Evolutionary conservation across 1,284 basidiomycete genomes (phyloP).

Genomic region (Apiotrichum mycotoxinovorans): DNA sequence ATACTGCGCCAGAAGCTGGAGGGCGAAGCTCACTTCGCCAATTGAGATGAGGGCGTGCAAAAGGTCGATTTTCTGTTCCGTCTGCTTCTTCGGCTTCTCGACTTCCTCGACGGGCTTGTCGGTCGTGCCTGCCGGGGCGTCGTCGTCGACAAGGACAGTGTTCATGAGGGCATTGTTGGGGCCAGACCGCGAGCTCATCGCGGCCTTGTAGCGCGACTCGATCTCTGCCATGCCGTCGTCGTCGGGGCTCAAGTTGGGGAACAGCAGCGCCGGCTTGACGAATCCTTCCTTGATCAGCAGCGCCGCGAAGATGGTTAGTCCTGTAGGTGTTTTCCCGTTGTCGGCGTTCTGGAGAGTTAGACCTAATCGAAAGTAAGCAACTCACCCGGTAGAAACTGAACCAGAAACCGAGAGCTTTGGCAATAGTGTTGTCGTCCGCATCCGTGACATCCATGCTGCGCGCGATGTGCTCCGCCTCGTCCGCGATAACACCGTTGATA

Average conservation of each 20-base stretch:
- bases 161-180: slow-evolving; percentile 78
- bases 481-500: slow-evolving; percentile 7
- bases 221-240: slow-evolving; percentile 71
- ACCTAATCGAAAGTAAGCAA: slow-evolving; percentile 20
- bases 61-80: slow-evolving; percentile 79
- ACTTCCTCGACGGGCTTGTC: slow-evolving; percentile 45
- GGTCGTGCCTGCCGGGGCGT: slow-evolving; percentile 26
- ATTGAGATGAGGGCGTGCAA: slow-evolving; percentile 77
- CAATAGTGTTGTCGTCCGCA: slow-evolving; percentile 63
- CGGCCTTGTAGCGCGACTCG: slow-evolving; percentile 64
- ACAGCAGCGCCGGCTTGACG: slow-evolving; percentile 74
- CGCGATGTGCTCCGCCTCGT: slow-evolving; percentile 44
- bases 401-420: slow-evolving; percentile 94
- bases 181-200: slow-evolving; percentile 61
- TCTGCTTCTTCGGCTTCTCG: slow-evolving; percentile 41
- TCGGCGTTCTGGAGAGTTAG: slow-evolving; percentile 48
- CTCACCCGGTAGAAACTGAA: slow-evolving; percentile 79
- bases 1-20: slow-evolving; percentile 74
- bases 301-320: slow-evolving; percentile 77
- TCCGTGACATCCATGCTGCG: slow-evolving; percentile 43
- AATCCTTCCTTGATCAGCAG: slow-evolving; percentile 84
- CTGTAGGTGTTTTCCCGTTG: slow-evolving; percentile 60
- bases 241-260: slow-evolving; percentile 64
- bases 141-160: slow-evolving; percentile 79
- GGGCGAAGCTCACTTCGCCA: slow-evolving; percentile 72